Percentiles rank a stretch among this genome's conserved stretches.
Conservation (phyloP, 257 asterid genomes). For the Dorcoceras hygrometricum region DNA sequence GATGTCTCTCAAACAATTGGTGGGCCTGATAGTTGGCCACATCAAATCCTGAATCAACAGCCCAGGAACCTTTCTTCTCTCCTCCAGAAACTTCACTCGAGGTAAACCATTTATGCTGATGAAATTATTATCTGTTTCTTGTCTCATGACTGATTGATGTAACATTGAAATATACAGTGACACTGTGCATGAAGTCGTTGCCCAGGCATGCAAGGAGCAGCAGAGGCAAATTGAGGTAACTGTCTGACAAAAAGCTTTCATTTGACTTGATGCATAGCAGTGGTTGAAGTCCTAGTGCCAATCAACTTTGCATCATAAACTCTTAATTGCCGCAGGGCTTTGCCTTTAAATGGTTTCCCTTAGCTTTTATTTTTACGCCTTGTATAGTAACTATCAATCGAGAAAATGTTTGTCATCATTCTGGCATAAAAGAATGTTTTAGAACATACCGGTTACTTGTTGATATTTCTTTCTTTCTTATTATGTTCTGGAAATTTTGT, state of each 20-base stretch:
- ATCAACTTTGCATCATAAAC: conserved; percentile 19
- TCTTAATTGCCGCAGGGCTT: conserved; percentile 19
- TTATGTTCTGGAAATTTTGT: too few relatives aligned
- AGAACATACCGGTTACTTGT: too few relatives aligned
- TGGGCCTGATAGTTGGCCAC: conserved; percentile 87
- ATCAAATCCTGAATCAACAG: conserved; percentile 85
- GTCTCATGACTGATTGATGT: conserved; percentile 16
- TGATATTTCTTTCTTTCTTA: too few relatives aligned
- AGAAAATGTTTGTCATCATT: conserved; percentile 4
- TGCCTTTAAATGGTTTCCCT: conserved; percentile 1
- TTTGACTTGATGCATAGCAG: conserved; percentile 12
- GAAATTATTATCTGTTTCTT: conserved; percentile 21
- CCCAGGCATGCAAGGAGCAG: conserved; percentile 97
- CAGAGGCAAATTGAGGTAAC: conserved; percentile 96
- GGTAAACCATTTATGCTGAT: conserved; percentile 42
- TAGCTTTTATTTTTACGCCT: too few relatives aligned
- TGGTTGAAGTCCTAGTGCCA: conserved; percentile 14
- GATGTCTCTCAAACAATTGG: conserved; percentile 46
- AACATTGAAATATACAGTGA: conserved; percentile 49
- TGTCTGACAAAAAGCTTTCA: conserved; percentile 1
- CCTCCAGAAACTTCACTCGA: conserved; percentile 97
- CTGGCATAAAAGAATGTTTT: neutral
- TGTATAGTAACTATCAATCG: neutral
- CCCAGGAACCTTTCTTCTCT: conserved; percentile 84
- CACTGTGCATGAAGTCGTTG: conserved; percentile 82